Conservation (phyloP, 257 asterid species). For the Cinchona pubescens region DNA sequence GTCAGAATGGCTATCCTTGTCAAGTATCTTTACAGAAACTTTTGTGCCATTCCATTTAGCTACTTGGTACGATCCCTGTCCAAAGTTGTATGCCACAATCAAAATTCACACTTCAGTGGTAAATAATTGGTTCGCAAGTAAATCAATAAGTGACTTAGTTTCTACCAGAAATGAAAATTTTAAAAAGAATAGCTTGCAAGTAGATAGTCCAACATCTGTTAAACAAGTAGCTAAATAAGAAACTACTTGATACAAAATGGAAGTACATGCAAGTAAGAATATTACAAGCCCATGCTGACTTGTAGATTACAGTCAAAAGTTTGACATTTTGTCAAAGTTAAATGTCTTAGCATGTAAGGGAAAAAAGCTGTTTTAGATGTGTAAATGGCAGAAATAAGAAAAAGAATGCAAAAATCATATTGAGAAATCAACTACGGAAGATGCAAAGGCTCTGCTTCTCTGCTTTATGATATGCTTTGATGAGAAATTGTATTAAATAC, state of each 20-base stretch:
- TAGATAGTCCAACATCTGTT: background rate
- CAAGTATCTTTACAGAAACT: conserved; percentile 95
- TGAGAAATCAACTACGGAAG: background rate
- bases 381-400: background rate
- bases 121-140: background rate
- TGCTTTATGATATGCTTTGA: background rate
- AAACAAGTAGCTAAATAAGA: background rate
- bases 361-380: background rate
- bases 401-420: background rate
- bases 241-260: background rate
- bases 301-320: background rate
- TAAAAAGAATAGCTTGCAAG: background rate
- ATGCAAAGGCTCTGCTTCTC: background rate
- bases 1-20: conserved; percentile 74
- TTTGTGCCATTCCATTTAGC: conserved; percentile 98
- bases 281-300: background rate
- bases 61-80: conserved; percentile 94
- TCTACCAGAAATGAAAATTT: background rate
- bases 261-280: background rate
- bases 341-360: background rate
- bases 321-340: background rate
- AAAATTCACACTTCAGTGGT: background rate
- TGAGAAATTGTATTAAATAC: background rate
- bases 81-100: conserved; percentile 11
- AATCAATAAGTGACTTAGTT: background rate